Base-by-base conservation (phyloP, 2,329 filamentous ascomycete species). In the Grosmannia serpens region DNA sequence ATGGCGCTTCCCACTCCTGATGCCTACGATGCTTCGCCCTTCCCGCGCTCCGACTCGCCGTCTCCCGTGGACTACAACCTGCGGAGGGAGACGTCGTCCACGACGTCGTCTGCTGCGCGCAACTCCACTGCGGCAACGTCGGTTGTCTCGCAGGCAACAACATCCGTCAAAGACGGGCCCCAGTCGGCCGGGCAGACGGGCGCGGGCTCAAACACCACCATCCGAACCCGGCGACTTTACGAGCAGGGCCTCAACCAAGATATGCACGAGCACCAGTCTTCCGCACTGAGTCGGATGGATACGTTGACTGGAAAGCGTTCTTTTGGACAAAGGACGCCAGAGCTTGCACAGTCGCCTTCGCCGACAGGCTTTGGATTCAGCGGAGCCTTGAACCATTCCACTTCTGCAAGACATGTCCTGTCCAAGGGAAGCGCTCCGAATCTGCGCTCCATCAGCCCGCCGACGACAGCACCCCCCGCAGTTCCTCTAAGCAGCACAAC, bases 81-180 rank as follows among this genome's bases (percentile, higher is more conserved):
- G 61, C 89, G 92, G 63, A 80, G 91, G 29, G 90, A 91, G 63
- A 96, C 91, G 0, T 94, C 88, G 1, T 96, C 92, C 0, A 95
- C 89, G 0, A 87, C 85, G 8, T 94, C 90, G 0, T 86, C 83
- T 0, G 80, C 85, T 46, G 82, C 83, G 29, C 85, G 89, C 31
- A 85, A 83, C 58, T 96, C 92, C 0, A 96, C 91, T 1, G 89
- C 91, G 8, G 91, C 90, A 3, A 96, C 91, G 0, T 96, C 92
- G 0, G 77, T 95, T 55, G 83, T 85, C n/a, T 95, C 91, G 0
- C 89, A 92, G 61, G 75, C 74, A 20, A 70, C 79, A 1, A 17
- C 57, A 13, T 69, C 75, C 3, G 80, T 75, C 31, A 83, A 78
- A 62, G 81, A 84, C 44, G 72, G 70, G 46, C 38, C 57, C 9